Conservation (phyloP, 75 land plant species). For the Isoetes taiwanensis region DNA sequence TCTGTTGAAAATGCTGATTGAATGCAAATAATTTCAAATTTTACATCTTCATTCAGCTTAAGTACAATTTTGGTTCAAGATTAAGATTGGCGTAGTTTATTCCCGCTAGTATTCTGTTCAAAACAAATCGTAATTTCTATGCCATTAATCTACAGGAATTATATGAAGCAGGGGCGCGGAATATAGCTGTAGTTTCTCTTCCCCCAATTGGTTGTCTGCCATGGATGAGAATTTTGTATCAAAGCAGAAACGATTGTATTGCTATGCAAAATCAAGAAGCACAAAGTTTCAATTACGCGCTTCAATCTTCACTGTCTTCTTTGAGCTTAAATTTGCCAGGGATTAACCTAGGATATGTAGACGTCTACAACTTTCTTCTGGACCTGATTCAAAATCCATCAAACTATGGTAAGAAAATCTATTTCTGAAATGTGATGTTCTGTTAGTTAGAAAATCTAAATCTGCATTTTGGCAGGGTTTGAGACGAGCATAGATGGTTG, state of each 20-base stretch:
- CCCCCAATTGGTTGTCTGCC: conserved; percentile 89
- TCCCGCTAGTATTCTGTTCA: no score
- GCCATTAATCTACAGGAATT: no score
- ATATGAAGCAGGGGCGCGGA: conserved; percentile 53
- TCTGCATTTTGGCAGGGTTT: no score
- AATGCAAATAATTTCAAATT: no score
- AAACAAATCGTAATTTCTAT: no score
- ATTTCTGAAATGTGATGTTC: no score
- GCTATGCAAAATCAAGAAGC: conserved; percentile 42
- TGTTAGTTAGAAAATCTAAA: no score
- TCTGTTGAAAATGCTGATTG: no score
- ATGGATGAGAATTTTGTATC: conserved; percentile 36
- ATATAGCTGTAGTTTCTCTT: conserved; percentile 59
- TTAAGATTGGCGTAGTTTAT: no score
- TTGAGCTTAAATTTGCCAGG: conserved; percentile 31
- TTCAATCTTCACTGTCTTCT: conserved; percentile 19
- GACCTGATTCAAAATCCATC: conserved; percentile 43
- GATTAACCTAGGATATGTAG: conserved; percentile 36
- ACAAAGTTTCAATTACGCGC: conserved; percentile 37
- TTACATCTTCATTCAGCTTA: no score
- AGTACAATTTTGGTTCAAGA: no score
- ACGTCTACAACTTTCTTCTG: conserved; percentile 44
- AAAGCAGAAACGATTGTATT: conserved; percentile 47
- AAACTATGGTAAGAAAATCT: conserved; percentile 42
- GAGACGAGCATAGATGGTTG: no score